Base-by-base conservation (phyloP, 768 basidiomycete species). In the Agaricus sinodeliciosus region DNA sequence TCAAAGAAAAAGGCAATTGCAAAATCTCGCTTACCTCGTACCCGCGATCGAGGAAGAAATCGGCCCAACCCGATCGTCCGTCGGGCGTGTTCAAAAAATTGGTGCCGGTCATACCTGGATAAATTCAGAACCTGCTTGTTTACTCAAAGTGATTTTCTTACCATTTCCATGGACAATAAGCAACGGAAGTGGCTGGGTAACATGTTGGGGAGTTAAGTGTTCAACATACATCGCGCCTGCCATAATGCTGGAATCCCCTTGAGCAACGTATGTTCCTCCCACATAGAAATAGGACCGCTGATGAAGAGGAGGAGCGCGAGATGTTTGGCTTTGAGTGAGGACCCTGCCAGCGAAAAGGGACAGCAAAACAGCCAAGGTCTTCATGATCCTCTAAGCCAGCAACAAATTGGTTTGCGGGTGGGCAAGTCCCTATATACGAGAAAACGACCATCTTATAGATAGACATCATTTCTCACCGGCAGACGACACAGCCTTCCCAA, bases 51-150 rank as follows among this genome's bases (percentile, higher is more conserved):
- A 80, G 58, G 50, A 80, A 77, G 60, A 75, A 78, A 62, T 80
- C 78, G n/a, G 74, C 74, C 78, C 79, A 80, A n/a, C 79, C 78
- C 9, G 68, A 60, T 55, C 76, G 67, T 22, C 76, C 77, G 59
- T 80, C 79, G 1, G 78, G 77, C 0, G 79, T 80, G 50, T 78
- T 78, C 41, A 80, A 59, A 59, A 78, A 76, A 49, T 69, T 76
- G 13, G 75, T 72, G 37, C 76, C 78, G 6, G 77, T 78, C 78
- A 79, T 78, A 19, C 72, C 71, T 72, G 16, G 36, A 9, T 11
- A 16, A 19, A 15, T 43, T 42, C 15, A 39, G 41, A n/a, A 1
- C 27, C 39, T 15, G 31, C 22, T 42, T 40, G 19, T 22, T 39
- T 11, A 13, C 6, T 13, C 7, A 9, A 28, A 6, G 9, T 5